phyloP scores from a whole-genome alignment of 2,329 filamentous ascomycete species.

The Venturia oleaginea region DNA sequence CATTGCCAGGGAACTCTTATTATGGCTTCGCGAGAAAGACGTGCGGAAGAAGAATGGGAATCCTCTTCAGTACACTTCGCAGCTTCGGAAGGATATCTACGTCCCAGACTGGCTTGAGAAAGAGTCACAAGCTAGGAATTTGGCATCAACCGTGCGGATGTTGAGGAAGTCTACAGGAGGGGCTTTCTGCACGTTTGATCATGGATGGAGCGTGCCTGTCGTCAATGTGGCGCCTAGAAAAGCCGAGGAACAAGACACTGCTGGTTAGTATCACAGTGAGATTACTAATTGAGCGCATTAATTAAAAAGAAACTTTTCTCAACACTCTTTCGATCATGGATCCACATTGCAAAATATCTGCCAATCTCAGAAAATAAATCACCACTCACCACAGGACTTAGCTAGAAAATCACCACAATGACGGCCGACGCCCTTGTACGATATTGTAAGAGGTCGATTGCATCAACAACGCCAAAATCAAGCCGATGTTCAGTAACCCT shows the following conservation, averaged over 20 bases:
- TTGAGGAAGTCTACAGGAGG: slow-evolving; percentile 19
- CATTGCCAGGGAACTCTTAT: slow-evolving; percentile 16
- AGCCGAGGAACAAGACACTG: background rate
- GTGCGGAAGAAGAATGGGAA: background rate
- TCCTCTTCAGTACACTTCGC: background rate
- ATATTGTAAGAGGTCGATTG: too few species aligned
- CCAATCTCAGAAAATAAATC: too few species aligned
- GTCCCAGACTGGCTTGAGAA: slow-evolving; percentile 28
- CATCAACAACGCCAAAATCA: too few species aligned
- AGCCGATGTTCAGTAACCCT: too few species aligned
- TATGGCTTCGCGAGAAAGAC: slow-evolving; percentile 8
- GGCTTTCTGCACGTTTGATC: slow-evolving; percentile 27
- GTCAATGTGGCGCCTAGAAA: background rate
- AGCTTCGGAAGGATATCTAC: slow-evolving; percentile 6
- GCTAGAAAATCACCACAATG: too few species aligned
- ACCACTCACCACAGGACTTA: too few species aligned
- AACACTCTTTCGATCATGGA: too few species aligned
- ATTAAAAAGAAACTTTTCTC: too few species aligned
- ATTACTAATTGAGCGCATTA: too few species aligned
- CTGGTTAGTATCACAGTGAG: background rate
- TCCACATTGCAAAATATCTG: too few species aligned
- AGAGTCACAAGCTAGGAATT: slow-evolving; percentile 27
- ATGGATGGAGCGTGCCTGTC: slow-evolving; percentile 23
- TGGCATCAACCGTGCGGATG: slow-evolving; percentile 25
- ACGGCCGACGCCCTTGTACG: too few species aligned